Conservation (phyloP, 441 rosid species). For the Bocquillonia castaneifolia region DNA sequence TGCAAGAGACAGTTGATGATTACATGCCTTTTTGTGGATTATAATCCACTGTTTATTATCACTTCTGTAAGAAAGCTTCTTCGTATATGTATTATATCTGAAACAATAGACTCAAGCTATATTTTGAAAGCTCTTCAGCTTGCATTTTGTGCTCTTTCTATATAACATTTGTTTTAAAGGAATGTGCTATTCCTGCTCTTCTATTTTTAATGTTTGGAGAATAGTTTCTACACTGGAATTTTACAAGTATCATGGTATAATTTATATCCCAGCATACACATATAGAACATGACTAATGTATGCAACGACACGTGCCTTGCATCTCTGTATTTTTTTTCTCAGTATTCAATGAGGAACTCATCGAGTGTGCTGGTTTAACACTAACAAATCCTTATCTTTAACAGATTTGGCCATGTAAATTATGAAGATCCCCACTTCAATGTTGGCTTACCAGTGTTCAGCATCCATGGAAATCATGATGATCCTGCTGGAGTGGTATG, state of each 20-base stretch:
- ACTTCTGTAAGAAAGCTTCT: neutral
- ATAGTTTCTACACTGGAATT: neutral
- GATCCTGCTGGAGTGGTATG: conserved; percentile 99
- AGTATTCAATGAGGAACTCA: conserved; percentile 7
- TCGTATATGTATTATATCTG: neutral
- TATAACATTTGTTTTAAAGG: neutral
- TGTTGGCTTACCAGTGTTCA: conserved; percentile 94
- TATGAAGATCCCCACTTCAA: conserved; percentile 98
- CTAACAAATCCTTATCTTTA: conserved; percentile 16
- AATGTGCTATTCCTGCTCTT: neutral
- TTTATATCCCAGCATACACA: neutral
- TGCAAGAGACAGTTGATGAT: neutral
- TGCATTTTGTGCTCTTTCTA: neutral
- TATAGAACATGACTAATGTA: neutral
- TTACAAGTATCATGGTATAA: neutral
- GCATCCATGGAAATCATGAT: conserved; percentile 99
- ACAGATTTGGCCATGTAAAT: conserved; percentile 97
- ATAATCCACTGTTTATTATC: too few species aligned
- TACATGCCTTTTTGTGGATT: too few species aligned
- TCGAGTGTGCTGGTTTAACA: neutral
- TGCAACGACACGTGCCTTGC: neutral
- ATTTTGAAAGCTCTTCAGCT: neutral
- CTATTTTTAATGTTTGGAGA: neutral
- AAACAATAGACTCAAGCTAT: neutral
- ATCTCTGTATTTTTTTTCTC: neutral